A percentile compares a stretch with the other conserved stretches of the same genome.
Evolutionary conservation across 805 yeast species (phyloP).

Genomic region (Pichia phayaonensis): DNA sequence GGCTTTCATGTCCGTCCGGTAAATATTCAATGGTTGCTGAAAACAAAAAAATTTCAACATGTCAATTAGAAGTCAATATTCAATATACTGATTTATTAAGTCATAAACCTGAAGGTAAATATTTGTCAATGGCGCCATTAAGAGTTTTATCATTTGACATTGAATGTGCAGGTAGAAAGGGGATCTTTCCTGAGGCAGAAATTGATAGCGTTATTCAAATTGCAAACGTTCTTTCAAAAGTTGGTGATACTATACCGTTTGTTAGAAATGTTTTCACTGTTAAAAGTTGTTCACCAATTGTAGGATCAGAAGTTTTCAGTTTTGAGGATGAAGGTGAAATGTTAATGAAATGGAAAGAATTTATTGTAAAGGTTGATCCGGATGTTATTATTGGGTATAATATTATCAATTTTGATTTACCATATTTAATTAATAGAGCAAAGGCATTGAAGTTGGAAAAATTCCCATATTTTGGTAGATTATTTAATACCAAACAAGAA

Average conservation of each 20-base stretch:
- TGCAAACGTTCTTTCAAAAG: slow-evolving; percentile 84
- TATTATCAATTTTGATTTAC: slow-evolving; percentile 90
- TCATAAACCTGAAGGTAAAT: slow-evolving; percentile 88
- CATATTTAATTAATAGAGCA: slow-evolving; percentile 86
- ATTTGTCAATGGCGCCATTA: slow-evolving; percentile 88
- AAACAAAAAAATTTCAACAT: slow-evolving; percentile 47
- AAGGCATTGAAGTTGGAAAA: slow-evolving; percentile 50
- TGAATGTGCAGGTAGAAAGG: slow-evolving; percentile 97
- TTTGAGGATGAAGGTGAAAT: slow-evolving; percentile 71
- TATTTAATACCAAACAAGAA: slow-evolving; percentile 61
- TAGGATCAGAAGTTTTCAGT: slow-evolving; percentile 84
- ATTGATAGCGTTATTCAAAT: slow-evolving; percentile 94
- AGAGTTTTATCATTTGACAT: slow-evolving; percentile 93
- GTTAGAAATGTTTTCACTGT: slow-evolving; percentile 93
- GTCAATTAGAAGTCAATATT: slow-evolving; percentile 78
- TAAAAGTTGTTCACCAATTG: slow-evolving; percentile 83
- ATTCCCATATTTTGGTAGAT: slow-evolving; percentile 86
- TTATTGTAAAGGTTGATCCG: slow-evolving; percentile 79
- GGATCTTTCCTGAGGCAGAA: slow-evolving; percentile 92
- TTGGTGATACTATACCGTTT: slow-evolving; percentile 83
- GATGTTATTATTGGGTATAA: slow-evolving; percentile 97
- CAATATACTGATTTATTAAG: slow-evolving; percentile 62
- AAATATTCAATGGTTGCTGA: slow-evolving; percentile 46
- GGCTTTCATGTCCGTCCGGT: slow-evolving; percentile 83
- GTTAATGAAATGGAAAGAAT: slow-evolving; percentile 81